Evolutionary conservation across 2,329 filamentous ascomycete genomes (phyloP), one percentile per base, ranked within the genome.

Genomic region (Aspergillus latus): DNA sequence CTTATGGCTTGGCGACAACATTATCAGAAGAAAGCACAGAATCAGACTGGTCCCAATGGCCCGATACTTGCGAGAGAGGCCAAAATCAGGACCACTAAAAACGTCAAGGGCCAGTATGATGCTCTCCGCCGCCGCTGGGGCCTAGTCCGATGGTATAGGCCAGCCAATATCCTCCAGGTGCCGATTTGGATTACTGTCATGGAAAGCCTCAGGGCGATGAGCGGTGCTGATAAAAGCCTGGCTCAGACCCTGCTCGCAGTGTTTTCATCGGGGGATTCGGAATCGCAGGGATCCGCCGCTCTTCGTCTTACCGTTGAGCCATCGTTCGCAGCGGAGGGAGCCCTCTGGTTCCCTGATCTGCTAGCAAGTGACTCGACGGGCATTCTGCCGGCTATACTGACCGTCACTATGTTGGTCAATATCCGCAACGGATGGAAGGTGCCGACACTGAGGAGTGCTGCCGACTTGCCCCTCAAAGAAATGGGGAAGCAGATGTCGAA

Each of bases 271-370:
- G 21, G 21, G 21, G 62, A 65, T n/a, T 51, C 58, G 30, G 52
- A 57, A 21, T 49, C 56, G 15, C 54, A 54, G 7, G 48, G 52
- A 13, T 46, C 62, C 44, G 53, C 59, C 10, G 50, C 68, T 37
- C 57, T 73, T 26, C 64, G 62, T 54, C 44, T 66, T 8, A 57
- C 65, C 3, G 44, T 79, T 32, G 80, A 84, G 60, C 77, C 78
- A 2, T 76, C 78, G 4, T 70, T 87, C 13, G 76, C 78, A 4
- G 76, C 67, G 6, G 84, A 85, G 70, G 84, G 84, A n/a, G 76
- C 80, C 2, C 72, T 84, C 1, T 88, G 84, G 84, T 85, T 86
- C 54, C 76, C 79, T 1, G 76, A 87, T 65, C 76, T 88, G 11
- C 71, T 82, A 4, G 64, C 75, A 0, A 71, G 81, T 7, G 84